Conservation (phyloP, 306 rosid species). For the Inga laurina region DNA sequence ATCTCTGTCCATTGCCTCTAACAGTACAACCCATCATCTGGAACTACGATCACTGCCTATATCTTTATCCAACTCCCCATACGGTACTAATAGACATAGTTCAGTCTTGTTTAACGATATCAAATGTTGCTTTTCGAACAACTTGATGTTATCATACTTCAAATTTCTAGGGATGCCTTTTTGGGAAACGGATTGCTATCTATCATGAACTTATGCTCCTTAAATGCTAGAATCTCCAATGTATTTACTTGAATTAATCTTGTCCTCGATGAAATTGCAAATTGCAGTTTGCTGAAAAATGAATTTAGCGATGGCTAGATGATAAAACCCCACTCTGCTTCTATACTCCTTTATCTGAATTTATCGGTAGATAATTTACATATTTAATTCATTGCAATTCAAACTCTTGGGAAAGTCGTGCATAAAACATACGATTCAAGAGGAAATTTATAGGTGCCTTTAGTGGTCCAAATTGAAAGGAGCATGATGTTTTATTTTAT, state of each 20-base stretch:
- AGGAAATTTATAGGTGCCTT: slow-evolving; percentile 6
- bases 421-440: background rate
- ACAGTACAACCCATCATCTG: slow-evolving; percentile 81
- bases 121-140: background rate
- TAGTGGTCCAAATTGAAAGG: background rate
- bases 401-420: background rate
- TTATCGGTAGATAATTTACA: background rate
- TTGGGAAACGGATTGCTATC: background rate
- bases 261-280: background rate
- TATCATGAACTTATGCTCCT: background rate
- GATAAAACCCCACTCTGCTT: background rate
- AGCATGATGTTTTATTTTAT: background rate
- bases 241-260: background rate
- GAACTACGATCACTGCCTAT: slow-evolving; percentile 85
- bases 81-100: slow-evolving; percentile 50
- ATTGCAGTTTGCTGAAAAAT: slow-evolving; percentile 4
- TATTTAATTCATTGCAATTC: background rate
- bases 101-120: background rate
- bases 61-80: slow-evolving; percentile 93
- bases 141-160: background rate
- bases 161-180: background rate
- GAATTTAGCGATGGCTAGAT: background rate
- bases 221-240: slow-evolving; percentile 10
- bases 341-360: background rate
- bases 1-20: slow-evolving; percentile 92